Conservation (phyloP, 2,329 filamentous ascomycete species). For the Tolypocladium ophioglossoides region DNA sequence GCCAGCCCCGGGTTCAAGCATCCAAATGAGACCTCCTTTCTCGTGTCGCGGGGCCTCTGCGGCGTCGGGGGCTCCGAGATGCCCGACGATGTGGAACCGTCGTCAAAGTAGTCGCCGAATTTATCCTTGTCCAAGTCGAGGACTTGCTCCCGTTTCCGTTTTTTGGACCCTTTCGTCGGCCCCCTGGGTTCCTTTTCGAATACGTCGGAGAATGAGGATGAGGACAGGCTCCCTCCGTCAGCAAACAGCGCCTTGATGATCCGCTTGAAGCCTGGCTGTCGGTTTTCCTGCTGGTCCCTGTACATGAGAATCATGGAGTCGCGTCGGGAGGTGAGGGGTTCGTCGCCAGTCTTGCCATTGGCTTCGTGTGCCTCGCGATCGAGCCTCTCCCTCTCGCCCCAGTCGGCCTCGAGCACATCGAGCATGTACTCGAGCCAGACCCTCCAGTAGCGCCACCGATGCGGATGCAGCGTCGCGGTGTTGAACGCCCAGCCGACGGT, state of each 20-base stretch:
- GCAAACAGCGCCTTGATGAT: constrained; percentile 59
- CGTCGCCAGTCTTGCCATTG: constrained; percentile 10
- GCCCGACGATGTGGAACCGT: constrained; percentile 40
- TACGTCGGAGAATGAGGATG: constrained; percentile 51
- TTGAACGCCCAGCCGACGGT: constrained; percentile 88
- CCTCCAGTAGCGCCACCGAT: constrained; percentile 74
- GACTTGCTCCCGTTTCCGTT: constrained; percentile 35
- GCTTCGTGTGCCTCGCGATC: constrained; percentile 26
- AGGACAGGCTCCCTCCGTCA: constrained; percentile 44
- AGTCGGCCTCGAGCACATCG: constrained; percentile 64
- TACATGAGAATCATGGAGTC: constrained; percentile 54
- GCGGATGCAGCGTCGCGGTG: constrained; percentile 63
- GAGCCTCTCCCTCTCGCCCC: constrained; percentile 43
- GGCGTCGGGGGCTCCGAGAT: constrained; percentile 35
- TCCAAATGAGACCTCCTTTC: constrained; percentile 11
- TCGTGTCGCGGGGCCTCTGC: constrained; percentile 21
- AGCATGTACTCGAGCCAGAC: constrained; percentile 72
- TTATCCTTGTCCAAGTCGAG: constrained; percentile 50
- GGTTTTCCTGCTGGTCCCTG: constrained; percentile 33
- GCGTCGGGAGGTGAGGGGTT: constrained; percentile 23
- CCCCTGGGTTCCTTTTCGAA: constrained; percentile 51
- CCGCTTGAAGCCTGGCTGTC: constrained; percentile 35
- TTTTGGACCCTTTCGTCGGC: constrained; percentile 29
- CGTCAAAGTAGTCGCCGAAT: constrained; percentile 50
- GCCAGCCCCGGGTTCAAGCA: constrained; percentile 19